Percentiles rank a stretch among this genome's conserved stretches.
These are phyloP conservation scores for Puccinia novopanici DNA, from an alignment of 1,284 basidiomycete genomes.

Conservation along the genomic window DNA sequence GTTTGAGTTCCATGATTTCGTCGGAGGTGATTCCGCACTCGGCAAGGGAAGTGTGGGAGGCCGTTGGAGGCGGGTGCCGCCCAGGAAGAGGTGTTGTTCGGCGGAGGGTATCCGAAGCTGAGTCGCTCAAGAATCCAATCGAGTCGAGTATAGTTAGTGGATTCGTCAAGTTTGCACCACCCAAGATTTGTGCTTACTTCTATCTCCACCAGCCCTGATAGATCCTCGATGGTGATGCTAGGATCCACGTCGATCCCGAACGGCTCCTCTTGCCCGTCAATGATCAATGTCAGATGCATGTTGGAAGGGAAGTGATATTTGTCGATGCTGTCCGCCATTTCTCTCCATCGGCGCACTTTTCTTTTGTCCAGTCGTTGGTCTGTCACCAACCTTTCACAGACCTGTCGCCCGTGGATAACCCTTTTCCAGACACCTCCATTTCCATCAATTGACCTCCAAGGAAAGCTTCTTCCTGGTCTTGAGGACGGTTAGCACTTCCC, in stretches of 20 bases:
- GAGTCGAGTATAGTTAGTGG: neutral
- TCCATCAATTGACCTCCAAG: neutral
- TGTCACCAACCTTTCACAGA: neutral
- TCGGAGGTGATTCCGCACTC: constrained; percentile 35
- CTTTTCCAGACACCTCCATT: too few relatives aligned
- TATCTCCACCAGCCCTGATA: constrained; percentile 34
- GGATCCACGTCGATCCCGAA: constrained; percentile 45
- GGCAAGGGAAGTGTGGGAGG: constrained; percentile 28
- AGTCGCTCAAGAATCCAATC: neutral
- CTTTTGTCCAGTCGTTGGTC: neutral
- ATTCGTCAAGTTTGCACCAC: too few relatives aligned
- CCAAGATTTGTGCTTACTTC: constrained; percentile 22
- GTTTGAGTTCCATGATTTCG: constrained; percentile 45
- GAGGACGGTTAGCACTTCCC: too few relatives aligned
- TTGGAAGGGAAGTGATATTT: neutral
- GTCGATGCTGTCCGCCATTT: too few relatives aligned
- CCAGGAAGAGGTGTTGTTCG: constrained; percentile 32
- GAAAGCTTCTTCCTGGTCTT: too few relatives aligned
- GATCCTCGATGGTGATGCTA: constrained; percentile 28
- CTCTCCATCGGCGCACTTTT: too few relatives aligned
- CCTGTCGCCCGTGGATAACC: neutral
- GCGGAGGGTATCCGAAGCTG: constrained; percentile 41
- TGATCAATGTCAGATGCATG: constrained; percentile 47
- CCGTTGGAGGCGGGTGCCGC: constrained; percentile 21
- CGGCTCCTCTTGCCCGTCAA: constrained; percentile 36